Evolutionary conservation across 1,284 basidiomycete genomes (phyloP), one percentile per base, ranked within the genome.

Genomic region (Ganoderma meredithae): DNA sequence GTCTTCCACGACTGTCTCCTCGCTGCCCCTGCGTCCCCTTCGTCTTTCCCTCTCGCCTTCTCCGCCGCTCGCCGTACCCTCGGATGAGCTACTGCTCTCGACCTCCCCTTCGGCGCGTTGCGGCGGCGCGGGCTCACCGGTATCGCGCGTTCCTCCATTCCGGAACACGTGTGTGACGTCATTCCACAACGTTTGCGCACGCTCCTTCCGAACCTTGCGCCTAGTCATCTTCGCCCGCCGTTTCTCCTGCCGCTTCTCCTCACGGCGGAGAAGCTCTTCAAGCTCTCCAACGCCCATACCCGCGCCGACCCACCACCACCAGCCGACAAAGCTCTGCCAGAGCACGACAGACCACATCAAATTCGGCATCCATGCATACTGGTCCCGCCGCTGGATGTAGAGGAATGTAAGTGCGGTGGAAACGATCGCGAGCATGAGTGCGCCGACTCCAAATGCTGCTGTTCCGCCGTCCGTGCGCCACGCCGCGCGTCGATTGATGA

Each of bases 271-370:
- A 63, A 90, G 84, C 65, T 92, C 89, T 70, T 89, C 87, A 13
- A 88, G 83, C 73, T 89, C 88, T 19, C 85, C 81, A 19, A 90
- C 84, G 77, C 87, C 83, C 90, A 93, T 86, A 68, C 95, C 95
- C 1, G 94, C 91, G 19, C 96, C 96, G 25, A 97, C 95, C 96
- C 96, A 98, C 95, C 95, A 97, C 95, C 95, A 97, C 94, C 95
- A 97, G 0, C 94, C 95, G 36, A 95, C 79, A 76, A 95, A 95
- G 80, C 90, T 94, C 83, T 98, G 96, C 95, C 95, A 97, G 19
- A 97, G 86, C 13, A 97, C 88, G 53, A 96, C 90, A 3, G 93
- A 90, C 88, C 94, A 96, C 80, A 95, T 89, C 60, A 97, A 83
- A 41, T 90, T 87, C 2, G 94, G 93, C 69, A 97, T 84, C 96